These are phyloP conservation scores for Cutaneotrichosporon arboriforme DNA, from an alignment of 1,284 basidiomycete genomes.

Conservation along the genomic window DNA sequence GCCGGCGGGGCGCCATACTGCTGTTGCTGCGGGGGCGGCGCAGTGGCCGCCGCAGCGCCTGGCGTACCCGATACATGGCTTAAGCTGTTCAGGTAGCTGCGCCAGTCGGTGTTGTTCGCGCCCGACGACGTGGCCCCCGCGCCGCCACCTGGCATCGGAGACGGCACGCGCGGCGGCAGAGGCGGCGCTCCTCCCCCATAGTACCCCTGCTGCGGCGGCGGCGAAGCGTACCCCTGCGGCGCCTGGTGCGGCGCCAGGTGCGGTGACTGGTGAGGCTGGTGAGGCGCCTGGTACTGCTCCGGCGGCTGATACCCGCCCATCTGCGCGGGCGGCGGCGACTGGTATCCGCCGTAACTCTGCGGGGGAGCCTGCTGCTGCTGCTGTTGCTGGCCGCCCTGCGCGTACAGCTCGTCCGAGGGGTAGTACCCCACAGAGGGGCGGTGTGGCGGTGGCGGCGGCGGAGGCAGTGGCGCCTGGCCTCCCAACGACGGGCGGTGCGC, in stretches of 20 bases:
- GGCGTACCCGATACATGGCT: background rate
- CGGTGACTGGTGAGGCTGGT: background rate
- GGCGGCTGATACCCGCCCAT: background rate
- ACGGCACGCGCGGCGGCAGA: background rate
- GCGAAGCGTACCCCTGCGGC: background rate
- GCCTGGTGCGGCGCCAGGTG: background rate
- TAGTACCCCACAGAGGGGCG: conserved; percentile 32
- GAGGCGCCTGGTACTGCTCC: background rate
- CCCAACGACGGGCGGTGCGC: background rate
- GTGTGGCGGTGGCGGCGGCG: conserved; percentile 16
- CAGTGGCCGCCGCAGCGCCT: background rate
- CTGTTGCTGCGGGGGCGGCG: background rate
- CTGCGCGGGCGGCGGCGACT: background rate
- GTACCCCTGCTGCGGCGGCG: background rate
- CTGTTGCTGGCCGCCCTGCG: conserved; percentile 13
- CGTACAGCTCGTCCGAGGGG: conserved; percentile 43
- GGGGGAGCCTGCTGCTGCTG: conserved; percentile 11
- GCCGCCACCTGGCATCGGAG: background rate
- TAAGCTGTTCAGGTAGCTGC: conserved; percentile 32
- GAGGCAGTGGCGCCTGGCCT: conserved; percentile 9
- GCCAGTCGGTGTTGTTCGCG: conserved; percentile 30
- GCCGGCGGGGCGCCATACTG: background rate
- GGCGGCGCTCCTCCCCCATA: background rate
- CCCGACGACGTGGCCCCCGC: background rate
- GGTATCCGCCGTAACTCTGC: conserved; percentile 1